Evolutionary conservation across 768 basidiomycete genomes (phyloP), one percentile per base, ranked within the genome.

Genomic region (Hortiboletus flavorubellus): DNA sequence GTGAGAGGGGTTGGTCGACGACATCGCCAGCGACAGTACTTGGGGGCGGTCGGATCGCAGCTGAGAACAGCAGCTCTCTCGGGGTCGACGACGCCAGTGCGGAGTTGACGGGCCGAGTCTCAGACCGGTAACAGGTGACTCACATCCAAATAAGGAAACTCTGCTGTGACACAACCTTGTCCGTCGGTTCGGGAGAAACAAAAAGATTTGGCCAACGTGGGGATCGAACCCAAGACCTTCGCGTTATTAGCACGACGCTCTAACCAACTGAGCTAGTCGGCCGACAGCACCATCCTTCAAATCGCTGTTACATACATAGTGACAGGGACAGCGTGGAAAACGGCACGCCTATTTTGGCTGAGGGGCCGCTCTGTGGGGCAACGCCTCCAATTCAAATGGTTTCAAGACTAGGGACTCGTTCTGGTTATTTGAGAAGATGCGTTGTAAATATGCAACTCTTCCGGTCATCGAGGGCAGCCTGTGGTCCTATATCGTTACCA

Each of bases 171-270:
- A 26, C 26, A n/a, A 4, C 1, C 16, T n/a, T 18, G 9, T 26
- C 47, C 21, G 21, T 26, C 35, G 15, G 48, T 11, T 30, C 29
- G 29, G 49, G 5, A 1, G 34, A 35, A 23, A 16, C 11, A 52
- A 57, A 63, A 63, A n/a, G 4, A 4, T 8, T 0, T 65, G 83
- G 83, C 83, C 83, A 83, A 81, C 81, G 79, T 84, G 83, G 83
- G 84, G 83, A 78, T 85, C 83, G 84, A 85, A 86, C 83, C 84
- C 83, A 86, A 80, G 84, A 84, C 85, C 66, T 67, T 67, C 67
- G 66, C 67, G 67, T 69, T 67, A 67, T 67, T 67, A 67, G 66
- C 66, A 67, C 66, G 66, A 67, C 67, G 66, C 66, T 67, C 66
- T 67, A 67, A 67, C 66, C 66, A 67, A 67, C 66, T 67, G 66